A percentile compares a stretch with the other conserved stretches of the same genome.
These are phyloP conservation scores for Diaporthe sp. DNA, from an alignment of 2,329 filamentous ascomycete species.

Conservation along the genomic window DNA sequence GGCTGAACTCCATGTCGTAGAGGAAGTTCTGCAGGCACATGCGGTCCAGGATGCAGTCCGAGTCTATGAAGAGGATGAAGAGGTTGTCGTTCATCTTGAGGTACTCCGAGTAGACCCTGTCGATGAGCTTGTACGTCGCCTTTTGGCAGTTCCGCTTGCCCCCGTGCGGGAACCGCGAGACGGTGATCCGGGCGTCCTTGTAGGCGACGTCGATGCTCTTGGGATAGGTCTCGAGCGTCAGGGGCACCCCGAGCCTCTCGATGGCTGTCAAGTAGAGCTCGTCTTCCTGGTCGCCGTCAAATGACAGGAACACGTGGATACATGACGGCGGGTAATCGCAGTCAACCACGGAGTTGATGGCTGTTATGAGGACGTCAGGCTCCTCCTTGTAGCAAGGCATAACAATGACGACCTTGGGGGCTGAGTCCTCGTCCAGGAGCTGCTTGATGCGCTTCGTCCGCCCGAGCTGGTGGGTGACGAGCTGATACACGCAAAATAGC, in stretches of 20 bases:
- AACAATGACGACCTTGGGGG: constrained; percentile 94
- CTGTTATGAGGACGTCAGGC: constrained; percentile 85
- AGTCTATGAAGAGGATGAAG: constrained; percentile 97
- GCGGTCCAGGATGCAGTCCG: constrained; percentile 92
- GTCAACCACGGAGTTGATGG: constrained; percentile 91
- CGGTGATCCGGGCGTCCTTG: constrained; percentile 84
- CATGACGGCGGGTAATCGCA: constrained; percentile 94
- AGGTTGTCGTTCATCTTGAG: constrained; percentile 90
- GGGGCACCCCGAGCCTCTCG: constrained; percentile 84
- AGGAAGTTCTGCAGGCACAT: constrained; percentile 97
- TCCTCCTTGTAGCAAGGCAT: constrained; percentile 98
- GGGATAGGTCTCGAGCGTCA: constrained; percentile 83
- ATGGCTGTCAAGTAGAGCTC: constrained; percentile 91
- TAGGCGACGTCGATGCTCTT: constrained; percentile 93
- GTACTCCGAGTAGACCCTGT: constrained; percentile 91
- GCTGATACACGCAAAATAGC: constrained; percentile 92
- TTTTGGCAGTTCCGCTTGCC: constrained; percentile 97
- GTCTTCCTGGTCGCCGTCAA: constrained; percentile 91
- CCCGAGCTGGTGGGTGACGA: constrained; percentile 89
- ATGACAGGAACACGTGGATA: constrained; percentile 95
- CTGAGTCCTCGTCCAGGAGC: constrained; percentile 85
- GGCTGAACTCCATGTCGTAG: constrained; percentile 98
- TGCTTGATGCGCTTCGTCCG: constrained; percentile 86
- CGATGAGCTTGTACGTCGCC: constrained; percentile 91
- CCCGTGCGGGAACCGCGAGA: constrained; percentile 93